These are phyloP conservation scores for Trichophaea hybrida DNA, from an alignment of 2,329 filamentous ascomycete species.

Conservation along the genomic window DNA sequence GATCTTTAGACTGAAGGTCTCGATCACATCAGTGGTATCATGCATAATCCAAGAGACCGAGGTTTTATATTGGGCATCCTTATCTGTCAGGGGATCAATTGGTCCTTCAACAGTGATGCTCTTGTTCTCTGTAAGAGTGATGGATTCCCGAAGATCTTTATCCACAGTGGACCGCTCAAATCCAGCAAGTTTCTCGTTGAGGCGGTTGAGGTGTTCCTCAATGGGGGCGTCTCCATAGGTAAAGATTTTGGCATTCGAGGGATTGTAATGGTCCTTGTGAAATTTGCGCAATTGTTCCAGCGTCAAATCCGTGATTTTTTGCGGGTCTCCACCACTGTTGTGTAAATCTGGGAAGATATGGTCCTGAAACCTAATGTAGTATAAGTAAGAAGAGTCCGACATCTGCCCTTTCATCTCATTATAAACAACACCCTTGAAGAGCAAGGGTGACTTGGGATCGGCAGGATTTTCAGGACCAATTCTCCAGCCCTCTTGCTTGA, in stretches of 20 bases:
- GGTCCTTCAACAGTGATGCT: slow-evolving; percentile 64
- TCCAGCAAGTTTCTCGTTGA: slow-evolving; percentile 56
- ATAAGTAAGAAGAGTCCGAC: slow-evolving; percentile 91
- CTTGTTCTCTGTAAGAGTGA: slow-evolving; percentile 54
- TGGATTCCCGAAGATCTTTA: slow-evolving; percentile 59
- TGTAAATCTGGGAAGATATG: slow-evolving; percentile 87
- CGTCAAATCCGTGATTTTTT: slow-evolving; percentile 89
- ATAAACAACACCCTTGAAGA: slow-evolving; percentile 97
- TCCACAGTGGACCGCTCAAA: slow-evolving; percentile 61
- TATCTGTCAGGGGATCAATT: slow-evolving; percentile 69
- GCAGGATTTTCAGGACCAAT: slow-evolving; percentile 78
- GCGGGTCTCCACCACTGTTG: slow-evolving; percentile 91
- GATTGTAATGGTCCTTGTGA: slow-evolving; percentile 87
- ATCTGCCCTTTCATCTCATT: slow-evolving; percentile 99
- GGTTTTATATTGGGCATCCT: slow-evolving; percentile 81
- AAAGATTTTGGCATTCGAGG: slow-evolving; percentile 89
- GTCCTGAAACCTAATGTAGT: slow-evolving; percentile 89
- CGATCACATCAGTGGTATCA: slow-evolving; percentile 64
- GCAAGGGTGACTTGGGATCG: slow-evolving; percentile 43
- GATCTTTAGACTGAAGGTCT: slow-evolving; percentile 75
- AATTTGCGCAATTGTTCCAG: slow-evolving; percentile 80
- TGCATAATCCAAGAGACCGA: slow-evolving; percentile 87
- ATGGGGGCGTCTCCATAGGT: slow-evolving; percentile 92
- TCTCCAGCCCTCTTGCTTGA: slow-evolving; percentile 92
- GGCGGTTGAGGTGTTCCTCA: slow-evolving; percentile 61